These are phyloP conservation scores for Mycena crocata DNA, from an alignment of 768 basidiomycete genomes.

Conservation along the genomic window DNA sequence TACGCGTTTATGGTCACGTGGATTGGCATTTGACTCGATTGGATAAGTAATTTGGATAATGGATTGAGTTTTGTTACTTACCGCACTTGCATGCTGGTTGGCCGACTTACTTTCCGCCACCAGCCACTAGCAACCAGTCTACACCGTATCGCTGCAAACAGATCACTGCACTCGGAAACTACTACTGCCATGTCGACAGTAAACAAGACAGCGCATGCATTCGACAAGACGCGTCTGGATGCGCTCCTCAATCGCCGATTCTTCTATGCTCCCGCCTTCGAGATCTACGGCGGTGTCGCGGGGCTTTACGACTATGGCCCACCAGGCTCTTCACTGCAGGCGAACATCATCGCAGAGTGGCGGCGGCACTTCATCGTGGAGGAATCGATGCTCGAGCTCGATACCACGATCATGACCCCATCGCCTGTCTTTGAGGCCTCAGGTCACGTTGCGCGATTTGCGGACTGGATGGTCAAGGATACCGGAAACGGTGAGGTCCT, in stretches of 20 bases:
- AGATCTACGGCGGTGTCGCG: constrained; percentile 99
- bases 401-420: constrained; percentile 98
- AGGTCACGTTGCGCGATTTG: constrained; percentile 97
- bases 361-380: constrained; percentile 98
- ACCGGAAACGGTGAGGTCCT: constrained; percentile 94
- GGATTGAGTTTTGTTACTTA: constrained; percentile 2
- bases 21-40: neutral
- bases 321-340: constrained; percentile 93
- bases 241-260: constrained; percentile 89
- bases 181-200: constrained; percentile 47
- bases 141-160: neutral
- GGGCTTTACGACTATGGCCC: constrained; percentile 99
- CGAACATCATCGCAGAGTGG: constrained; percentile 98
- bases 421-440: constrained; percentile 95
- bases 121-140: neutral
- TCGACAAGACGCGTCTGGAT: constrained; percentile 89
- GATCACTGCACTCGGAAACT: constrained; percentile 14
- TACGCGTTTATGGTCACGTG: constrained; percentile 17
- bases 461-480: constrained; percentile 99
- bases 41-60: neutral
- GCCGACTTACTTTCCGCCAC: constrained; percentile 18
- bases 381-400: constrained; percentile 98
- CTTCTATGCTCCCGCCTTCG: constrained; percentile 98
- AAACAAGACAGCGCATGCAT: constrained; percentile 87
- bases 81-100: constrained; percentile 14